These are phyloP conservation scores for Volvariella surrecta DNA, from an alignment of 1,284 basidiomycete genomes.

Conservation along the genomic window DNA sequence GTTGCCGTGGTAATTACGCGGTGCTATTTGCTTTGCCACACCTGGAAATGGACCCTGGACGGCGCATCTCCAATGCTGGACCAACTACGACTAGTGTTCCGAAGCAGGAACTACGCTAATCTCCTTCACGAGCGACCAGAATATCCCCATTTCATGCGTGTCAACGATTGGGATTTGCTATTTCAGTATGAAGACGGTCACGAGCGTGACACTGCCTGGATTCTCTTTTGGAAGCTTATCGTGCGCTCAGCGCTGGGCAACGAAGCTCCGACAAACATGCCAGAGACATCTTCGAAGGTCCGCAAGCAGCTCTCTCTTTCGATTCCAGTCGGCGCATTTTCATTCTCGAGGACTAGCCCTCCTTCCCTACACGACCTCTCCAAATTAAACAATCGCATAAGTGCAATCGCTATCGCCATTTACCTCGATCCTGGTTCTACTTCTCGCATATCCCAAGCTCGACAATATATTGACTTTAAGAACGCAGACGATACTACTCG, in stretches of 20 bases:
- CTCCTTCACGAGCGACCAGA: constrained; percentile 68
- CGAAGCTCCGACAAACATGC: constrained; percentile 17
- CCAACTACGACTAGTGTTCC: constrained; percentile 71
- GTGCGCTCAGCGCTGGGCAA: constrained; percentile 38
- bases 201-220: constrained; percentile 62
- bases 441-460: constrained; percentile 52
- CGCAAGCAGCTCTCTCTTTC: constrained; percentile 76
- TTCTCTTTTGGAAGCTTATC: constrained; percentile 75
- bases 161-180: constrained; percentile 50
- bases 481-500: constrained; percentile 67
- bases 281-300: constrained; percentile 37
- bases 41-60: constrained; percentile 72
- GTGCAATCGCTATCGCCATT: constrained; percentile 69
- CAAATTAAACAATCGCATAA: constrained; percentile 83
- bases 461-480: constrained; percentile 62
- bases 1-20: constrained; percentile 66
- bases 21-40: constrained; percentile 61
- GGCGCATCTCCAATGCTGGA: constrained; percentile 55
- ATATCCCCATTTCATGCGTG: constrained; percentile 72
- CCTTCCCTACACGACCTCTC: constrained; percentile 58
- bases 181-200: constrained; percentile 33
- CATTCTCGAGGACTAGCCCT: constrained; percentile 49
- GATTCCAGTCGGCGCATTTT: constrained; percentile 66
- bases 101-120: constrained; percentile 73
- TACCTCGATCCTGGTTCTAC: constrained; percentile 55